Percentiles rank a stretch among this genome's conserved stretches.
phyloP scores from a whole-genome alignment of 805 yeast genomes.

The Lipomyces sp. region DNA sequence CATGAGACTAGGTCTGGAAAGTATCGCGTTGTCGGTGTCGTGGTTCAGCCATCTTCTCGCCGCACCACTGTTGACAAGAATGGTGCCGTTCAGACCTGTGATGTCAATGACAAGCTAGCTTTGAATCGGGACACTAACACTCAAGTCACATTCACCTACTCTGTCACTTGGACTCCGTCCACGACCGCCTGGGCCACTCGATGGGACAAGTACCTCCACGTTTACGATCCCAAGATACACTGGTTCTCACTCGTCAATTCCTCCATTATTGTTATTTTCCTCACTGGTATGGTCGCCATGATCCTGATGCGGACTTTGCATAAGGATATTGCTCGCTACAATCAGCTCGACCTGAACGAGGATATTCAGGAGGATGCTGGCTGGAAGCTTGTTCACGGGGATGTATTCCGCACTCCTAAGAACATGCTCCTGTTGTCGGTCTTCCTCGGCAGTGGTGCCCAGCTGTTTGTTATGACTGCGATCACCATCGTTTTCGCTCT shows the following conservation, averaged over 20 bases:
- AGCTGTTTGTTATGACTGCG: conserved; percentile 74
- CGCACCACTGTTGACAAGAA: conserved; percentile 48
- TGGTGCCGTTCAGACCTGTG: conserved; percentile 41
- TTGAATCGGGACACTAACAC: conserved; percentile 55
- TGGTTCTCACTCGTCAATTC: conserved; percentile 94
- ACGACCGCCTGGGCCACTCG: conserved; percentile 93
- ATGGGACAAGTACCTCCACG: conserved; percentile 96
- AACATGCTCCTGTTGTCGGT: conserved; percentile 74
- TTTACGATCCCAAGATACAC: conserved; percentile 89
- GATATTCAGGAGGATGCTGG: conserved; percentile 91
- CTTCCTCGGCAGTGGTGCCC: conserved; percentile 85
- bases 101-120: conserved; percentile 38
- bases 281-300: conserved; percentile 79
- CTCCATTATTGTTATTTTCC: conserved; percentile 74
- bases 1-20: conserved; percentile 71
- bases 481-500: conserved; percentile 80
- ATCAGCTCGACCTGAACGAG: conserved; percentile 80
- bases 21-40: conserved; percentile 89
- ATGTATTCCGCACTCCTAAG: conserved; percentile 85
- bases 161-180: conserved; percentile 72
- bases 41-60: conserved; percentile 71
- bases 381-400: conserved; percentile 96
- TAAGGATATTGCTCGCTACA: conserved; percentile 84
- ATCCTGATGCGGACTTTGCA: conserved; percentile 77
- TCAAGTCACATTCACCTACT: conserved; percentile 78